Percentiles rank a stretch among this genome's conserved stretches.
phyloP scores from a whole-genome alignment of 176 grass and related monocot species.

The Zea luxurians region DNA sequence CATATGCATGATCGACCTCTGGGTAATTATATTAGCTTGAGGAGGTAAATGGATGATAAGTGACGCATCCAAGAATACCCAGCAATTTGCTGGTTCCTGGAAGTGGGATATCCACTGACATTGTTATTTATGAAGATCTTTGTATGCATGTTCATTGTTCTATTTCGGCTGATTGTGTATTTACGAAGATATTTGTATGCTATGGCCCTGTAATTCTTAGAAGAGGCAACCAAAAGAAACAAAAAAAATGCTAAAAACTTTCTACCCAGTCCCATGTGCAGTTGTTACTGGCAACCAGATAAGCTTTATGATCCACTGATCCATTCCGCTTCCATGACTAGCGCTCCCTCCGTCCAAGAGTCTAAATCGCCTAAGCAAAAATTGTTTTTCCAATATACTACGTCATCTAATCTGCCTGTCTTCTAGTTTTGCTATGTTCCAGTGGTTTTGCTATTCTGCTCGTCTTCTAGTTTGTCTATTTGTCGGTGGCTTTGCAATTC shows the following conservation, averaged over 20 bases:
- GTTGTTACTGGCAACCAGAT: background rate
- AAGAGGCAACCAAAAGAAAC: background rate
- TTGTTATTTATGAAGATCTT: background rate
- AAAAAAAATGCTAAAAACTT: background rate
- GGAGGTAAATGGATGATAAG: background rate
- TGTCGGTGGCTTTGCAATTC: too few relatives aligned
- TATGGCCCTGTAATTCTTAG: conserved; percentile 4
- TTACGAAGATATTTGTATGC: background rate
- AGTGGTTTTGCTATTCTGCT: too few relatives aligned
- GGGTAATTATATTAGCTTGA: background rate
- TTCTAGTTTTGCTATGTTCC: too few relatives aligned
- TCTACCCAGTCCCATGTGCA: background rate
- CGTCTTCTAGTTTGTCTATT: too few relatives aligned
- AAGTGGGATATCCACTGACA: background rate
- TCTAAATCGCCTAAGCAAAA: too few relatives aligned
- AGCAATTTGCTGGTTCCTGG: background rate
- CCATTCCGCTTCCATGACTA: background rate
- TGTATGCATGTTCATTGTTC: background rate
- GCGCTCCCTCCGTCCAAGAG: background rate
- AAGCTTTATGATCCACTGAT: background rate
- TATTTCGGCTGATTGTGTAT: background rate
- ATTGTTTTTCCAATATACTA: too few relatives aligned
- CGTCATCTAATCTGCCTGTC: too few relatives aligned
- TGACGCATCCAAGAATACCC: background rate
- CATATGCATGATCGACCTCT: background rate